Evolutionary conservation across 2,329 filamentous ascomycete species (phyloP).

Genomic region (Aspergillus pseudonomiae): DNA sequence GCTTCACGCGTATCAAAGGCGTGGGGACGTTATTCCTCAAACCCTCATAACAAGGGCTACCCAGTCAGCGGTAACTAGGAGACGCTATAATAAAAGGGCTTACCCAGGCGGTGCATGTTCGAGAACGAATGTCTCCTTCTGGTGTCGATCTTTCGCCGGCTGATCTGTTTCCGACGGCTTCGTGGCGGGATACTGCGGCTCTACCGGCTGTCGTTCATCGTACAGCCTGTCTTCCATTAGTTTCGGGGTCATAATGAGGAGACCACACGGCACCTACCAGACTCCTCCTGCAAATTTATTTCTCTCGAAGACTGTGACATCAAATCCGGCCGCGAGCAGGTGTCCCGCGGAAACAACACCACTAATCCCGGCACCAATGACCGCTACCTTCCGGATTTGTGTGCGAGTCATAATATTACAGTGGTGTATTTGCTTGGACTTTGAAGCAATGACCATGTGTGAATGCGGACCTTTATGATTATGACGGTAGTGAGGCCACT

Average conservation of each 20-base stretch:
- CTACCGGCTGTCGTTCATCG: slow-evolving; percentile 52
- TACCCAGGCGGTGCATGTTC: slow-evolving; percentile 57
- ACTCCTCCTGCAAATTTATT: slow-evolving; percentile 57
- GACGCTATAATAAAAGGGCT: neutral
- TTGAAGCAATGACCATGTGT: neutral
- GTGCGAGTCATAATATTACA: slow-evolving; percentile 24
- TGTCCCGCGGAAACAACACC: slow-evolving; percentile 53
- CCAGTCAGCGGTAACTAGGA: slow-evolving; percentile 5
- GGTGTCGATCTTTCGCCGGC: neutral
- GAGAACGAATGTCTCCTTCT: slow-evolving; percentile 18
- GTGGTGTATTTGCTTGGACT: neutral
- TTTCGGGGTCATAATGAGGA: neutral
- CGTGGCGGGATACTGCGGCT: slow-evolving; percentile 46
- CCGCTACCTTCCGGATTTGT: slow-evolving; percentile 39
- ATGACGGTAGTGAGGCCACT: neutral
- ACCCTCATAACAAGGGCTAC: slow-evolving; percentile 56
- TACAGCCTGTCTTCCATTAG: slow-evolving; percentile 45
- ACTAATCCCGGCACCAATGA: slow-evolving; percentile 57
- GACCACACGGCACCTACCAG: slow-evolving; percentile 48
- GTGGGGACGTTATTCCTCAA: slow-evolving; percentile 59
- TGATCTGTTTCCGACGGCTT: slow-evolving; percentile 21
- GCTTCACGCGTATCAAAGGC: slow-evolving; percentile 52
- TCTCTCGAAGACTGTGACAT: slow-evolving; percentile 60
- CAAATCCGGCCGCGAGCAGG: slow-evolving; percentile 48
- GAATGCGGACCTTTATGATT: neutral